Evolutionary conservation across 2,329 filamentous ascomycete genomes (phyloP).

Genomic region (Coniochaeta pulveracea): DNA sequence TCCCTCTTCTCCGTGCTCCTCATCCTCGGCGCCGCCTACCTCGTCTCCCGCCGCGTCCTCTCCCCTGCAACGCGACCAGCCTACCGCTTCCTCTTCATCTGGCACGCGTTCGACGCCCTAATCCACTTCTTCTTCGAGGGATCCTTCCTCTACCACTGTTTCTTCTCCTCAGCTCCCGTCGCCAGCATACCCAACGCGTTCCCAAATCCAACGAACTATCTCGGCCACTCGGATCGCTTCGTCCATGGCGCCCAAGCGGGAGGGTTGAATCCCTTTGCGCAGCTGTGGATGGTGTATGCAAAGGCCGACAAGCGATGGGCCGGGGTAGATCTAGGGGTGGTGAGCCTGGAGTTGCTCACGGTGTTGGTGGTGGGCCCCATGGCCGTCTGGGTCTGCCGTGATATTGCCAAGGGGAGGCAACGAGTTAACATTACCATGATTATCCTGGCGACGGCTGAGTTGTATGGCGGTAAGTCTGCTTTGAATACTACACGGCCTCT

Average conservation of each 20-base stretch:
- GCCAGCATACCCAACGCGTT: constrained; percentile 26
- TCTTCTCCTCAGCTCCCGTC: constrained; percentile 49
- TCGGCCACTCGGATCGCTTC: constrained; percentile 33
- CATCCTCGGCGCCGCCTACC: constrained; percentile 39
- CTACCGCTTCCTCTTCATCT: constrained; percentile 74
- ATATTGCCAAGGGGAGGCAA: constrained; percentile 42
- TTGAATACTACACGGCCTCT: not conserved
- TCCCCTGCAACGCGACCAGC: constrained; percentile 39
- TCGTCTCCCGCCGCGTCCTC: constrained; percentile 32
- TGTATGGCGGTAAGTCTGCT: constrained; percentile 49
- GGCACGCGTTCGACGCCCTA: constrained; percentile 87
- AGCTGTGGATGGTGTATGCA: constrained; percentile 60
- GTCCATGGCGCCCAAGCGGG: constrained; percentile 47
- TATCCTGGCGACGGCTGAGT: constrained; percentile 52
- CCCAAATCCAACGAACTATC: constrained; percentile 36
- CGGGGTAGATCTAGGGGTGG: constrained; percentile 48
- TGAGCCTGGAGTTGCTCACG: constrained; percentile 55
- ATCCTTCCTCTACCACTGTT: constrained; percentile 86
- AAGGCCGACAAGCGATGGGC: constrained; percentile 53
- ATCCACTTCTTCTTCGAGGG: constrained; percentile 90
- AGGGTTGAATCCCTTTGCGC: constrained; percentile 40
- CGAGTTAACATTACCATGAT: constrained; percentile 51
- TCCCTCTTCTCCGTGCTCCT: constrained; percentile 44
- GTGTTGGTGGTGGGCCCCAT: constrained; percentile 51
- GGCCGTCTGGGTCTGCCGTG: constrained; percentile 47